Percentiles rank a stretch among this genome's conserved stretches.
These are phyloP conservation scores for Sanghuangporus baumii DNA, from an alignment of 1,284 basidiomycete species.

Conservation along the genomic window DNA sequence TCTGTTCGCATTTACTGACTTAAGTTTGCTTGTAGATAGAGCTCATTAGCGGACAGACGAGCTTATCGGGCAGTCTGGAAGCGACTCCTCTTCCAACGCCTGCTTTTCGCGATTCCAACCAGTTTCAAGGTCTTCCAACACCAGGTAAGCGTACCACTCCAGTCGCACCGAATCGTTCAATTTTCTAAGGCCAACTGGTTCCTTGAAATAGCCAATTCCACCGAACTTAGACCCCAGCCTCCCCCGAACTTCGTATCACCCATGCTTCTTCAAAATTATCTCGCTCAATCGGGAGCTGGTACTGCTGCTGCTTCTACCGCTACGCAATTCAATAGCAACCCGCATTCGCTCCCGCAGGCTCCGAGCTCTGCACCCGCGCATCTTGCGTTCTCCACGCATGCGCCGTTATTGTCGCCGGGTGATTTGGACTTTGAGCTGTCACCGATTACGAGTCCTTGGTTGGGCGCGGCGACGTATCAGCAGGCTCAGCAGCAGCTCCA, in stretches of 20 bases:
- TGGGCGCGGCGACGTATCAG: slow-evolving; percentile 40
- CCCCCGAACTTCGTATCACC: slow-evolving; percentile 58
- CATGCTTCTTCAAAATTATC: slow-evolving; percentile 46
- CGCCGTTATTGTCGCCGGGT: slow-evolving; percentile 35
- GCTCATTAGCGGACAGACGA: slow-evolving; percentile 54
- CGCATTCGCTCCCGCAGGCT: slow-evolving; percentile 30
- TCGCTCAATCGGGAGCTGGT: slow-evolving; percentile 27
- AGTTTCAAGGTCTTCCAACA: slow-evolving; percentile 63
- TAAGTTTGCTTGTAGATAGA: slow-evolving; percentile 49
- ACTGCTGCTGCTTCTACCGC: slow-evolving; percentile 3
- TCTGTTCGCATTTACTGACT: slow-evolving; percentile 7
- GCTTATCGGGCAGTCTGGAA: slow-evolving; percentile 34
- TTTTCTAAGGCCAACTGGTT: background rate
- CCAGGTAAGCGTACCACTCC: slow-evolving; percentile 46
- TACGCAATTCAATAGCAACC: background rate
- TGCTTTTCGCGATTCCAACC: slow-evolving; percentile 21
- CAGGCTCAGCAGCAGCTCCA: slow-evolving; percentile 15
- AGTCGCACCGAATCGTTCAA: background rate
- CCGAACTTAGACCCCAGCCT: slow-evolving; percentile 58
- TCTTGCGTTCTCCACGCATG: slow-evolving; percentile 47
- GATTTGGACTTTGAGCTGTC: slow-evolving; percentile 68
- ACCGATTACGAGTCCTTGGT: slow-evolving; percentile 71
- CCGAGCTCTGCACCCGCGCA: slow-evolving; percentile 57
- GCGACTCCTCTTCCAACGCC: slow-evolving; percentile 21
- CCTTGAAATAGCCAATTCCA: slow-evolving; percentile 44